These are phyloP conservation scores for Sphaceloma murrayae DNA, from an alignment of 2,329 filamentous ascomycete genomes.

Conservation along the genomic window DNA sequence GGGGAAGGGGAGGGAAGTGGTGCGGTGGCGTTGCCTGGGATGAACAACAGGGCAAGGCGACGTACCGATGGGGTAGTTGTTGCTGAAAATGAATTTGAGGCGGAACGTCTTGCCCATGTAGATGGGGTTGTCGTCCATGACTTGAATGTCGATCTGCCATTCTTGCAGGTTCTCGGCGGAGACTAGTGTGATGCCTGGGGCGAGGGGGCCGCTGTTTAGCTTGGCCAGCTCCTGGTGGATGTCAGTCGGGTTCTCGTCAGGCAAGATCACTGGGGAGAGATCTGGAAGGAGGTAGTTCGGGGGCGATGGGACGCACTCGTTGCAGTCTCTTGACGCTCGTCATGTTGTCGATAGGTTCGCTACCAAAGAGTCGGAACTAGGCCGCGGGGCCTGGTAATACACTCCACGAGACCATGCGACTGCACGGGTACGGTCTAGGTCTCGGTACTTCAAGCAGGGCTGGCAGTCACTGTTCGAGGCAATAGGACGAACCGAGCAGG, in stretches of 20 bases:
- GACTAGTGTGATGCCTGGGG: slow-evolving; percentile 66
- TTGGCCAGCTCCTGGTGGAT: slow-evolving; percentile 44
- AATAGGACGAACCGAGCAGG: too few relatives aligned
- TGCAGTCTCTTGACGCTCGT: slow-evolving; percentile 34
- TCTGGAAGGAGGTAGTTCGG: neutral
- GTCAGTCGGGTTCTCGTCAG: slow-evolving; percentile 21
- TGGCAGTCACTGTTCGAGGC: too few relatives aligned
- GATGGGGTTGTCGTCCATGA: slow-evolving; percentile 82
- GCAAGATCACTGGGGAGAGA: slow-evolving; percentile 9
- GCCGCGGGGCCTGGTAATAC: neutral
- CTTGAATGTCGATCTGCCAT: slow-evolving; percentile 86
- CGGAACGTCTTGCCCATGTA: slow-evolving; percentile 74
- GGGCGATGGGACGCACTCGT: slow-evolving; percentile 32
- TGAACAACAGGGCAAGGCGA: slow-evolving; percentile 11
- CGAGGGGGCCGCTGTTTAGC: slow-evolving; percentile 43
- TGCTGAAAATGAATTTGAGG: slow-evolving; percentile 76
- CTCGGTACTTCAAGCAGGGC: too few relatives aligned
- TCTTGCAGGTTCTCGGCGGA: slow-evolving; percentile 73
- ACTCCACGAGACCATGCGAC: slow-evolving; percentile 6
- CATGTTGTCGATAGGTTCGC: slow-evolving; percentile 16
- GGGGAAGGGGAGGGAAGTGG: neutral
- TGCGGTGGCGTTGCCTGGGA: too few relatives aligned
- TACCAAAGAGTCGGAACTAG: neutral
- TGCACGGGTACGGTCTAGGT: neutral
- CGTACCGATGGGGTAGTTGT: slow-evolving; percentile 80